Conservation (phyloP, 768 basidiomycete genomes). For the Dacryopinax spathularia region DNA sequence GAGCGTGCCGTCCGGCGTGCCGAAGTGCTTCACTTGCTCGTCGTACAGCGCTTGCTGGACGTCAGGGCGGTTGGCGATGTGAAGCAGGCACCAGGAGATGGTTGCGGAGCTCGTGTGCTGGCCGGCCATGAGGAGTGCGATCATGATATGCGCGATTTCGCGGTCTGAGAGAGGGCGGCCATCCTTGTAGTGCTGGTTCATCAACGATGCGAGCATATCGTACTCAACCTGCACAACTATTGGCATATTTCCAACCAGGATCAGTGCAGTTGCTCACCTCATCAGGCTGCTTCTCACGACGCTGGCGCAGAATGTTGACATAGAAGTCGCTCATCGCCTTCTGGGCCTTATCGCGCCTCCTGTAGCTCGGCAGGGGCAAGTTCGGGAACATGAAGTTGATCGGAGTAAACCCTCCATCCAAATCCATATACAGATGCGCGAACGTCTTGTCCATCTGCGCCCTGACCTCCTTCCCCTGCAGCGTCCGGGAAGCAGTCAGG, state of each 20-base stretch:
- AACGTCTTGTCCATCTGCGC: conserved; percentile 63
- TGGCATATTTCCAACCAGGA: conserved; percentile 3
- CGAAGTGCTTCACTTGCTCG: conserved; percentile 76
- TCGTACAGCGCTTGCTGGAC: conserved; percentile 72
- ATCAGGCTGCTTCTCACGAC: conserved; percentile 24
- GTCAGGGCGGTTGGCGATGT: conserved; percentile 62
- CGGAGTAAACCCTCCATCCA: conserved; percentile 93
- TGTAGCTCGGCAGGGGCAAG: conserved; percentile 80
- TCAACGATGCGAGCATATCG: conserved; percentile 86
- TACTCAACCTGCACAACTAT: conserved; percentile 42
- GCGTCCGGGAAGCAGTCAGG: conserved; percentile 80
- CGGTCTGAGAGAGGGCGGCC: conserved; percentile 67
- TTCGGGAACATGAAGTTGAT: conserved; percentile 92
- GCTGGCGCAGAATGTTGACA: conserved; percentile 64
- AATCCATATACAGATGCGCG: conserved; percentile 67
- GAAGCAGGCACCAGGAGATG: conserved; percentile 78
- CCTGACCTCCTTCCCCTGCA: conserved; percentile 88
- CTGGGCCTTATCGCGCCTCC: conserved; percentile 77
- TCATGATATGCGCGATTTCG: conserved; percentile 96
- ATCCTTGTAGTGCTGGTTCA: conserved; percentile 68
- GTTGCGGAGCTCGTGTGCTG: conserved; percentile 96
- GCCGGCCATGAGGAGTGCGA: conserved; percentile 96
- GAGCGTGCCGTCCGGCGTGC: conserved; percentile 64
- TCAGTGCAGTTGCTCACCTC: conserved; percentile 21
- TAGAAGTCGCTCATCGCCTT: conserved; percentile 91